Base-by-base conservation (phyloP, 257 asterid species). In the Marsdenia floribunda region DNA sequence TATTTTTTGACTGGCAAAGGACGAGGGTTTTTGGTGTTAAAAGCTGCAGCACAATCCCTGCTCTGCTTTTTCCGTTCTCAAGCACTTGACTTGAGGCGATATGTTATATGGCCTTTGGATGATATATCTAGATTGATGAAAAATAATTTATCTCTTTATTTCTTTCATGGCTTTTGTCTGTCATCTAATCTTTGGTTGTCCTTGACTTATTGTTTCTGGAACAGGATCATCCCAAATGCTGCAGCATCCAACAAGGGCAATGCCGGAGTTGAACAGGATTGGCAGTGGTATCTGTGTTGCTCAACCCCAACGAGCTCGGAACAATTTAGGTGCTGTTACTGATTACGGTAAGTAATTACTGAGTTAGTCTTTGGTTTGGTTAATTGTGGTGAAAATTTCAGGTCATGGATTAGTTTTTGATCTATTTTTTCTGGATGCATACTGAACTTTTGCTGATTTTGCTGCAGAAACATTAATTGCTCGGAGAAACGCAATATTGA, bases 401-500 rank as follows among this genome's bases (percentile, higher is more conserved):
- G 10, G 10, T 44, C 8, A 44, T 33, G 14, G 70, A 10, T 46
- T 29, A 57, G 19, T 15, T 76, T 14, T 64, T 49, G 47, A 74
- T 69, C 58, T 73, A 44, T 67, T 50, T 71, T 71, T 0, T 55
- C 68, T 0, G n/a, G 19, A 15, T 55, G 13, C 63, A 3, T 60
- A 29, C 1, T 8, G 46, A 6, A 14, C 35, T 6, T 6, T 10
- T 18, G 49, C 21, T 42, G 12, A 6, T 44, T 1, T 21, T 44
- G 80, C 0, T 50, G 16, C 83, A 89, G 97, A 87, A 57, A 12
- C 80, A 50, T 14, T 85, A 67, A 42, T 85, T 80, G 91, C 89
- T 4, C 77, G 86, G 58, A 87, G 92, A 77, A 83, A 82, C 2
- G 88, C 84, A 0, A 9, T 83, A 26, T 57, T 86, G 77, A n/a